Conservation (phyloP, 306 rosid genomes). For the Ormosia semicastrata region DNA sequence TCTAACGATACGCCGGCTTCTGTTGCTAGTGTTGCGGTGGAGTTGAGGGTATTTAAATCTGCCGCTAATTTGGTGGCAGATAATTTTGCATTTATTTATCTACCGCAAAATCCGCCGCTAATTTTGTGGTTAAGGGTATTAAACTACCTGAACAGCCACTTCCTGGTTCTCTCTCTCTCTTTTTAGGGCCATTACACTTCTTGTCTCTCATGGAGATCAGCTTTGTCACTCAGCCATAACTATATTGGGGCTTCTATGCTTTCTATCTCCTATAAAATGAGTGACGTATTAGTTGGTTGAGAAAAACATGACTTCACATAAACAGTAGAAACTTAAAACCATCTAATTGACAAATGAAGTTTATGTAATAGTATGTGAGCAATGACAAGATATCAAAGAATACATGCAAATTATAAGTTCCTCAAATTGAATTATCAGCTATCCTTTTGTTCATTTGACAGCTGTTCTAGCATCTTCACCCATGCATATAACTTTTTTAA, state of each 20-base stretch:
- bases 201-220: slow-evolving; percentile 67
- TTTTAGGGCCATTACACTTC: slow-evolving; percentile 26
- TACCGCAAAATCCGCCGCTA: too few species aligned
- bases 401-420: background rate
- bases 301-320: background rate
- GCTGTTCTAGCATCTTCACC: too few species aligned
- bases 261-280: background rate
- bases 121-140: too few species aligned
- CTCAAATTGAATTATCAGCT: background rate
- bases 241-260: background rate
- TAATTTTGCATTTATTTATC: too few species aligned
- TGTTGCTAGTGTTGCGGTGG: too few species aligned
- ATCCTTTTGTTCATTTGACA: background rate
- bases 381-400: background rate
- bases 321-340: background rate
- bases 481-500: too few species aligned
- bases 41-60: too few species aligned
- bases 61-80: too few species aligned
- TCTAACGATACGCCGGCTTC: too few species aligned
- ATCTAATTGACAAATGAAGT: background rate
- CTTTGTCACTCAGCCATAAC: slow-evolving; percentile 69
- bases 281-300: background rate
- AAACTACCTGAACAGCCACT: too few species aligned
- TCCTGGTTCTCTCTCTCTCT: too few species aligned
- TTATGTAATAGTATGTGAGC: background rate